Percentiles rank a stretch among this genome's conserved stretches.
These are phyloP conservation scores for Fraxinus sp. DNA, from an alignment of 305 asterid species.

Conservation along the genomic window DNA sequence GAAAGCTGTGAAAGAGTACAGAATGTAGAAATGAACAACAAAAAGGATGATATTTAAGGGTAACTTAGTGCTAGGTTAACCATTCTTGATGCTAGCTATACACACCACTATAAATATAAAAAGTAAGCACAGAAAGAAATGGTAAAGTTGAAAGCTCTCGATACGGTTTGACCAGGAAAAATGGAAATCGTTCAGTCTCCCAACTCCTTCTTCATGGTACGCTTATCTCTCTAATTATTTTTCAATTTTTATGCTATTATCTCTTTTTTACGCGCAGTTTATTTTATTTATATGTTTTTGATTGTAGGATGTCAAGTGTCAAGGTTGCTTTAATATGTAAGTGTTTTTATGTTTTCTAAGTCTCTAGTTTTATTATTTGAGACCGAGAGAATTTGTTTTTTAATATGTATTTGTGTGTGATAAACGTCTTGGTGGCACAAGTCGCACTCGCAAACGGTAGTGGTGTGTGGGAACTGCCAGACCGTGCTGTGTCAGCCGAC, in stretches of 20 bases:
- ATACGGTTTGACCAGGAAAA: not conserved
- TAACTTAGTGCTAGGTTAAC: not conserved
- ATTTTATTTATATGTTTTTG: not conserved
- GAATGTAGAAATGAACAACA: not conserved
- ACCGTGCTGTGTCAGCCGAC: conserved; percentile 55
- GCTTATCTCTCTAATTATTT: not conserved
- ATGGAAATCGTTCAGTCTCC: conserved; percentile 22
- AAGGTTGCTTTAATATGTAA: conserved; percentile 50
- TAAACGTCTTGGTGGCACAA: no score
- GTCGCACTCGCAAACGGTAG: conserved; percentile 53
- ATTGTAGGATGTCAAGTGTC: conserved; percentile 46
- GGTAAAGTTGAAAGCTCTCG: not conserved
- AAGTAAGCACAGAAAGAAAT: not conserved
- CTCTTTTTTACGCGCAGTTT: not conserved
- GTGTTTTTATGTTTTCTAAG: not conserved
- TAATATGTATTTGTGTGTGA: not conserved
- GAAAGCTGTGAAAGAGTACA: conserved; percentile 11
- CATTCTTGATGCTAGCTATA: conserved; percentile 15
- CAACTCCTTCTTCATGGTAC: conserved; percentile 29
- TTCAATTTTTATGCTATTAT: not conserved
- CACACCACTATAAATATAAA: conserved; percentile 22
- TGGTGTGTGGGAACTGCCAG: conserved; percentile 50
- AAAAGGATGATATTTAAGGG: not conserved
- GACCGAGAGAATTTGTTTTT: not conserved
- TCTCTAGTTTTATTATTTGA: not conserved